Base-by-base conservation (phyloP, 805 yeast species). In the Suhomyces kilbournensis region DNA sequence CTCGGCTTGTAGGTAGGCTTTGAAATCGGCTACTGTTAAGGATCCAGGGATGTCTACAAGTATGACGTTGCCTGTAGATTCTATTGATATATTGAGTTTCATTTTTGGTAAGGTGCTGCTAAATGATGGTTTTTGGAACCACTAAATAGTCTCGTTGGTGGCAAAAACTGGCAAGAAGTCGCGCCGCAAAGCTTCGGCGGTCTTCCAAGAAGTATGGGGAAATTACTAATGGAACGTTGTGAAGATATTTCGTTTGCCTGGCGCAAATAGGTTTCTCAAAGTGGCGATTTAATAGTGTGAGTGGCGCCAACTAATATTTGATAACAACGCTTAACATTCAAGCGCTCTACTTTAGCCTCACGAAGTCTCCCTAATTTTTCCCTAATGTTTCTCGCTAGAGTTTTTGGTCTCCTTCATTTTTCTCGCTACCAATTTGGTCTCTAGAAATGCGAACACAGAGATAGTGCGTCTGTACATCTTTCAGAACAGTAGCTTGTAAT, bases 1-100 rank as follows among this genome's bases (percentile, higher is more conserved):
- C 61, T 90, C 96, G 1, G 86, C 82, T 54, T 85, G 86, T 8
- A 91, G 63, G 56, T 86, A 83, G 0, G 93, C 96, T 53, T 81
- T 77, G 57, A 92, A 78, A 64, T 91, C 97, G 12, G 66, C 74
- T 8, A 90, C 64, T 0, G 82, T 65, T 74, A 90, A 78, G 12
- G 85, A 86, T 1, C 72, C 80, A 3, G 89, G 79, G 4, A 90
- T 78, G 49, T 90, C 96, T 1, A 88, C 76, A 3, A 68, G 47
- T n/a, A 72, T 52, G 3, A 70, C 61, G 9, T 60, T 63, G 23
- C 64, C 68, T 28, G 53, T 58, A n/a, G 53, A 17, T 20, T 61
- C 60, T 20, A 54, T 42, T 10, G 65, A 55, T n/a, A 65, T 53
- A 8, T 60, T 60, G 19, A 65, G 42, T 28, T 56, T 58, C 64